Evolutionary conservation across 2,329 filamentous ascomycete species (phyloP), one percentile per base, ranked within the genome.

Genomic region (Aspergillus sojae): DNA sequence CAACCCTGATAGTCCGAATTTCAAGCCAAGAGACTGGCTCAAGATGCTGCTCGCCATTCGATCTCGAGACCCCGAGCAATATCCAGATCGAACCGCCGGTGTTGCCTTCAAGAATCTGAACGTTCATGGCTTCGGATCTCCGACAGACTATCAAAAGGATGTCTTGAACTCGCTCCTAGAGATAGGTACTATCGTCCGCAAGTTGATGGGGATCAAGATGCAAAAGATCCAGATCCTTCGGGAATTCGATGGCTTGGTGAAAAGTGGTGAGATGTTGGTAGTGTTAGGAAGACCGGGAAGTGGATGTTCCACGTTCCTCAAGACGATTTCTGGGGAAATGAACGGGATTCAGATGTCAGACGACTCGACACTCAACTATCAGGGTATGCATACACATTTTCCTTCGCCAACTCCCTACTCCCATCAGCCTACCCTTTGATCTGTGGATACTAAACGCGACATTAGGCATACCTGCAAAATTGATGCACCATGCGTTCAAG

Each of bases 321-420:
- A 95, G 82, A 91, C 91, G 0, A 86, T 95, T 68, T 86, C 91
- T 7, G 92, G 92, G 65, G 91, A 95, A 78, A 91, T 89, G 57
- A 89, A 92, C 68, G 92, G 92, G 28, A 62, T 89, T 94, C 72
- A 86, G 84, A 67, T 82, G 94, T 39, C 65, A 68, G 61, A 65
- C 6, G 62, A 64, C 28, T 65, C 53, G 2, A 19, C 30, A 14
- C 28, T 68, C 43, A 65, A 65, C 50, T 65, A 76, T 84, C 23
- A 65, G 14, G 64, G 64, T 65, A 57, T 16, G 58, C 41, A 5
- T 7, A 26, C 36, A 23, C 30, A 26, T 26, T 54, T 23, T 23
- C 16, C 21, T 34, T 16, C 52, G 4, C 12, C n/a, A n/a, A 19
- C 39, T 41, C 19, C 19, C 39, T 16, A 41, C 7, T 7, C 16